Percentiles rank a stretch among this genome's conserved stretches.
phyloP scores from a whole-genome alignment of 1,139 yeast genomes.

The Saccharomyces pastorianus region DNA sequence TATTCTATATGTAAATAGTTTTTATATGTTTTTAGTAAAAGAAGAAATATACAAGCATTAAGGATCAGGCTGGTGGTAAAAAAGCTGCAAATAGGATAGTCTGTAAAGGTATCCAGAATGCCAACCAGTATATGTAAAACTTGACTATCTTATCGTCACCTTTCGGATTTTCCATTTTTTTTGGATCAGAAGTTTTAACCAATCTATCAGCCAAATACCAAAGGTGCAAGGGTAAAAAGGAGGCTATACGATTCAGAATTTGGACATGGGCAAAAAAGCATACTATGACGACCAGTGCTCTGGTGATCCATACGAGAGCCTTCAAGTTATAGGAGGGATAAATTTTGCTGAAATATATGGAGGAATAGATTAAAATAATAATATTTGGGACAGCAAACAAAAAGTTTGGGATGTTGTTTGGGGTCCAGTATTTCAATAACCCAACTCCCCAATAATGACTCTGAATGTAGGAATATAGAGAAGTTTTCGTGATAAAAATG shows the following conservation, averaged over 20 bases:
- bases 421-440: slow-evolving; percentile 72
- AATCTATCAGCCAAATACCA: slow-evolving; percentile 56
- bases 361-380: slow-evolving; percentile 32
- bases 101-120: slow-evolving; percentile 52
- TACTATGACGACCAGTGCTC: slow-evolving; percentile 43
- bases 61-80: slow-evolving; percentile 60
- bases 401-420: slow-evolving; percentile 75
- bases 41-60: background rate
- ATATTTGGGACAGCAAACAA: slow-evolving; percentile 67
- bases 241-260: slow-evolving; percentile 67
- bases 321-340: slow-evolving; percentile 26
- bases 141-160: slow-evolving; percentile 23
- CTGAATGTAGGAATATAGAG: slow-evolving; percentile 72
- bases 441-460: slow-evolving; percentile 79
- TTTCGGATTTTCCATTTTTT: slow-evolving; percentile 9
- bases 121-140: slow-evolving; percentile 37
- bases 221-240: slow-evolving; percentile 65
- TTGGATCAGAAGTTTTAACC: slow-evolving; percentile 10
- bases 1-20: background rate
- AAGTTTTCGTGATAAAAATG: slow-evolving; percentile 31
- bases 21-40: background rate
- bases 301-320: slow-evolving; percentile 38
- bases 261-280: slow-evolving; percentile 73
- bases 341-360: slow-evolving; percentile 27
- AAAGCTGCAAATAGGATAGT: slow-evolving; percentile 56